Conservation (phyloP, 2,329 filamentous ascomycete genomes). For the Albifimbria verrucaria region DNA sequence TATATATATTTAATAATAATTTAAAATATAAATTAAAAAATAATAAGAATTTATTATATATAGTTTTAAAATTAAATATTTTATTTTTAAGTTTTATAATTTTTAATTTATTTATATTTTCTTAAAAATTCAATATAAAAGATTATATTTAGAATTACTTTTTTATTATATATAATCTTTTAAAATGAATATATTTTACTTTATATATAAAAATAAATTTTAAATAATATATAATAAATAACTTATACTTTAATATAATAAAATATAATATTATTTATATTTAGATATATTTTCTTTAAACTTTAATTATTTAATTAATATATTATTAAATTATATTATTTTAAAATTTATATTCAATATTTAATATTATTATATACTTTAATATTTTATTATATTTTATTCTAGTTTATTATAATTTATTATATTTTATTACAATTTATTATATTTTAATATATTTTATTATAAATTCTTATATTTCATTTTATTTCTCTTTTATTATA, state of each 20-base stretch:
- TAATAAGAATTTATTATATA: background rate
- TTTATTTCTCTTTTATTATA: too few relatives aligned
- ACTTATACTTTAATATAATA: background rate
- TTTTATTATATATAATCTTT: background rate
- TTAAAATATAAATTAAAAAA: background rate
- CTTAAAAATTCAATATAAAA: background rate
- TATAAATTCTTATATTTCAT: background rate
- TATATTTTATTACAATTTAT: background rate
- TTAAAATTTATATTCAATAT: background rate
- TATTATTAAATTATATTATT: background rate
- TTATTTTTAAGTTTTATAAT: background rate
- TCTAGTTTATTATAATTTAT: background rate
- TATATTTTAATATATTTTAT: background rate
- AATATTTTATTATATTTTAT: background rate
- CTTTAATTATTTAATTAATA: background rate
- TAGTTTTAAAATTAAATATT: background rate
- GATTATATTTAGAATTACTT: background rate
- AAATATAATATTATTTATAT: background rate
- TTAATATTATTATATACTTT: background rate
- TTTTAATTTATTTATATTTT: background rate
- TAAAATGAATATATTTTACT: background rate
- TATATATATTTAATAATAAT: background rate
- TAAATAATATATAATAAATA: too few relatives aligned
- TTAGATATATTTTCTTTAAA: background rate
- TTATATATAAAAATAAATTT: background rate